These are phyloP conservation scores for Mrakia frigida DNA, from an alignment of 768 basidiomycete species.

Conservation along the genomic window DNA sequence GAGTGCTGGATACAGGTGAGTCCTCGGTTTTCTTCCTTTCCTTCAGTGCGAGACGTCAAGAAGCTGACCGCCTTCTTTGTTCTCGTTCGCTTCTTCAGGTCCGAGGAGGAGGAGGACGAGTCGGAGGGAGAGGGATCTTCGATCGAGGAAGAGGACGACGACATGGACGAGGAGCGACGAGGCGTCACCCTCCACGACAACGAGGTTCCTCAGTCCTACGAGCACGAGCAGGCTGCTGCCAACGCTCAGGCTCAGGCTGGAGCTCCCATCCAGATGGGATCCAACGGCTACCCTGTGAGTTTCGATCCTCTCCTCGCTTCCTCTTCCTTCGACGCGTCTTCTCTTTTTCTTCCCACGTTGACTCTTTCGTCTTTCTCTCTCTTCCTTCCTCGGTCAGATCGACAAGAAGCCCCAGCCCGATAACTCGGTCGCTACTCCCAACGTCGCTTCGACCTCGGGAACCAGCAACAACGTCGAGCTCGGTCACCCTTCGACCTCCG, in stretches of 20 bases:
- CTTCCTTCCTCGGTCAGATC: slow-evolving; percentile 4
- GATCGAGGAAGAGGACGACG: slow-evolving; percentile 52
- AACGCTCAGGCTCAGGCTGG: slow-evolving; percentile 44
- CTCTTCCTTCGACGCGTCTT: neutral
- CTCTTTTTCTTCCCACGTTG: neutral
- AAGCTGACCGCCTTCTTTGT: neutral
- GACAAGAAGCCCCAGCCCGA: slow-evolving; percentile 30
- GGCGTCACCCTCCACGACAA: slow-evolving; percentile 26
- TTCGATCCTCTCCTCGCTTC: neutral
- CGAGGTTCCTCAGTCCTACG: slow-evolving; percentile 39
- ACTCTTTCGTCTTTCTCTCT: neutral
- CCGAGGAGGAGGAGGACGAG: slow-evolving; percentile 48
- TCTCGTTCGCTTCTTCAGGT: slow-evolving; percentile 8
- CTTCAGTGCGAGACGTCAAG: neutral
- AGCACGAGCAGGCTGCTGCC: slow-evolving; percentile 49
- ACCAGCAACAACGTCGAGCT: slow-evolving; percentile 15
- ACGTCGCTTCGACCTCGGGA: slow-evolving; percentile 8
- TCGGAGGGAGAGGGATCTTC: slow-evolving; percentile 57
- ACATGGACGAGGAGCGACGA: slow-evolving; percentile 48
- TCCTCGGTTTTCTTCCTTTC: slow-evolving; percentile 23
- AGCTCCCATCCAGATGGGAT: slow-evolving; percentile 51
- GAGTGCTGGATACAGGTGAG: slow-evolving; percentile 62
- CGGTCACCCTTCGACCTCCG: slow-evolving; percentile 19
- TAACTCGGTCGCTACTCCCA: neutral
- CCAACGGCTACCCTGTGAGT: slow-evolving; percentile 64